These are phyloP conservation scores for Fraxinus baroniana DNA, from an alignment of 305 asterid genomes.

Conservation along the genomic window DNA sequence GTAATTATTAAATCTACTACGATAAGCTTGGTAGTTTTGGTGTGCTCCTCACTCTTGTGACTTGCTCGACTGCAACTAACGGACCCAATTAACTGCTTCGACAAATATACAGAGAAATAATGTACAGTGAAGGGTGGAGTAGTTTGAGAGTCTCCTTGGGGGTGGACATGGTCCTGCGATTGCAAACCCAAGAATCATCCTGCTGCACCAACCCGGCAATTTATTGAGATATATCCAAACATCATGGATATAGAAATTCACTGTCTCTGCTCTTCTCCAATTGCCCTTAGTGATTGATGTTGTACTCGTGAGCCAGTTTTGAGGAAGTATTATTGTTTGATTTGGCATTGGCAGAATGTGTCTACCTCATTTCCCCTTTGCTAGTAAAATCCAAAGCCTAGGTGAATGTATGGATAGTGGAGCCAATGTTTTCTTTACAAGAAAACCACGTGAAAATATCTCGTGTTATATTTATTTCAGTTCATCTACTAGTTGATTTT, in stretches of 20 bases:
- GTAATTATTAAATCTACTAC: neutral
- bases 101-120: neutral
- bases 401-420: conserved; percentile 3
- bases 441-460: neutral
- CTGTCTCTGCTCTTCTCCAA: conserved; percentile 20
- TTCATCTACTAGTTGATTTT: conserved; percentile 17
- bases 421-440: conserved; percentile 4
- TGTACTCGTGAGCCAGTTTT: conserved; percentile 19
- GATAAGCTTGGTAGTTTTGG: neutral
- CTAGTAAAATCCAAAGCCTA: conserved; percentile 18
- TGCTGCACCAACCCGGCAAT: conserved; percentile 25
- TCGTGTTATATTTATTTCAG: neutral
- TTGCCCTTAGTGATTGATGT: conserved; percentile 18
- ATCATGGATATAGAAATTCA: conserved; percentile 13
- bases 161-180: conserved; percentile 1
- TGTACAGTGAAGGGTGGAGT: neutral
- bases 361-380: conserved; percentile 9
- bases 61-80: neutral
- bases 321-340: conserved; percentile 26
- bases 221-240: conserved; percentile 18
- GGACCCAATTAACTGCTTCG: neutral
- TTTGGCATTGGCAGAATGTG: conserved; percentile 12
- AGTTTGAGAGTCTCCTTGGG: neutral
- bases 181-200: neutral
- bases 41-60: neutral